Conservation (phyloP, 2,329 filamentous ascomycete genomes). For the Talaromyces albobiverticillius region DNA sequence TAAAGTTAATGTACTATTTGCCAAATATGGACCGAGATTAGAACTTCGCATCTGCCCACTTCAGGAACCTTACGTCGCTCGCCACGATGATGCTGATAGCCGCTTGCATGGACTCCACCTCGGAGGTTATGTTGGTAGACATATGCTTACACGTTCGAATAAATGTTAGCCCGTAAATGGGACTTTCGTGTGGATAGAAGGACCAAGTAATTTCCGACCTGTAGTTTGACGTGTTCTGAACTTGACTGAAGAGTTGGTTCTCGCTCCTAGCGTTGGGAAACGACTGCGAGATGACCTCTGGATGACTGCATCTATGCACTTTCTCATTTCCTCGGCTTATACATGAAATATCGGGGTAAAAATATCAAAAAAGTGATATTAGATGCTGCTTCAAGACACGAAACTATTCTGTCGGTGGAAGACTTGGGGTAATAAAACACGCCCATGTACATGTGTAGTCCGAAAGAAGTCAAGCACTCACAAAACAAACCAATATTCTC, state of each 20-base stretch:
- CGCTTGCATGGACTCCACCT: no score
- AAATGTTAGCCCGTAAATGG: no score
- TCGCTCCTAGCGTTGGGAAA: neutral
- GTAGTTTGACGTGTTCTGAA: neutral
- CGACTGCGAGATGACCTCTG: neutral
- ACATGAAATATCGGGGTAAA: neutral
- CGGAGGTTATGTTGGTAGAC: no score
- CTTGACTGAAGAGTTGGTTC: neutral
- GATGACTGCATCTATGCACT: neutral
- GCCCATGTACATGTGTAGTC: neutral
- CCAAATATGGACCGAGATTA: no score
- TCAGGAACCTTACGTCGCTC: no score
- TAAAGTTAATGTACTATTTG: no score
- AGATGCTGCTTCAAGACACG: neutral
- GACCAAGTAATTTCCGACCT: neutral
- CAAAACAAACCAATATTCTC: neutral
- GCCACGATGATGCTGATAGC: no score
- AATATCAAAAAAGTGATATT: neutral
- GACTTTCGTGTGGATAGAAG: no score
- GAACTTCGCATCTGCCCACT: no score
- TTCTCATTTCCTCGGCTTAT: neutral
- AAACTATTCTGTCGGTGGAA: no score
- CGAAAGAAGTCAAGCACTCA: neutral
- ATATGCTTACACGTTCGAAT: no score
- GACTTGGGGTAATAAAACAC: neutral